Conservation (phyloP, 108 stramenopile genomes). For the Hondaea fermentalgiana region DNA sequence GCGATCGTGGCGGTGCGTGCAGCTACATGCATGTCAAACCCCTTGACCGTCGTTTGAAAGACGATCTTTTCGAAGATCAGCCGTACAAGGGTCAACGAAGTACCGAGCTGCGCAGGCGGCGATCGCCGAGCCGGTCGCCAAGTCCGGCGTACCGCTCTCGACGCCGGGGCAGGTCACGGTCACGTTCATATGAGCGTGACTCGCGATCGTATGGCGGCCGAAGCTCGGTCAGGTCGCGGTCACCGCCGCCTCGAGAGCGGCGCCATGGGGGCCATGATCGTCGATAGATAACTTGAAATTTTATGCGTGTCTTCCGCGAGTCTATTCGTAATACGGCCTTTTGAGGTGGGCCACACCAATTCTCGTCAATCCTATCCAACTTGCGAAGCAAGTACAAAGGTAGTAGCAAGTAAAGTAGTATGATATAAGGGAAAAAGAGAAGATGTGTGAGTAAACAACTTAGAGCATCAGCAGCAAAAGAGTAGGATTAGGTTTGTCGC, state of each 20-base stretch:
- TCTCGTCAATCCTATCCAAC: no score
- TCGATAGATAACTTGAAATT: no score
- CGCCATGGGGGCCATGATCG: no score
- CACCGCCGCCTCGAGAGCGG: no score
- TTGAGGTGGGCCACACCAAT: no score
- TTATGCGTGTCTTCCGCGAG: no score
- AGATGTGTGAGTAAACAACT: no score
- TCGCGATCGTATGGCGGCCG: not conserved
- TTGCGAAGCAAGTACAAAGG: no score
- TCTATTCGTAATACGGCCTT: no score
- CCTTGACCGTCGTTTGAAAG: constrained; percentile 21
- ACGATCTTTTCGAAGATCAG: constrained; percentile 20
- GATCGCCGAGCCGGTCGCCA: not conserved
- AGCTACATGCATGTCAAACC: constrained; percentile 86
- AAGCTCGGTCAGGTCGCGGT: not conserved
- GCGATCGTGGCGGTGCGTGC: constrained; percentile 82
- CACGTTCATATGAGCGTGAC: not conserved
- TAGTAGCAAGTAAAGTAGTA: no score
- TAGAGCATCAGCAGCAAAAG: no score
- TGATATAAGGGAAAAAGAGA: no score
- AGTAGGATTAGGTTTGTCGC: not conserved
- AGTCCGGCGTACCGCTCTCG: not conserved
- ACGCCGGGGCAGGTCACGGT: not conserved
- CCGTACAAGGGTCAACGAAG: not conserved
- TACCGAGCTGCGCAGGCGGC: not conserved